Percentiles rank a stretch among this genome's conserved stretches.
phyloP scores from a whole-genome alignment of 2,329 filamentous ascomycete species.

The Neofusicoccum umdonicola region DNA sequence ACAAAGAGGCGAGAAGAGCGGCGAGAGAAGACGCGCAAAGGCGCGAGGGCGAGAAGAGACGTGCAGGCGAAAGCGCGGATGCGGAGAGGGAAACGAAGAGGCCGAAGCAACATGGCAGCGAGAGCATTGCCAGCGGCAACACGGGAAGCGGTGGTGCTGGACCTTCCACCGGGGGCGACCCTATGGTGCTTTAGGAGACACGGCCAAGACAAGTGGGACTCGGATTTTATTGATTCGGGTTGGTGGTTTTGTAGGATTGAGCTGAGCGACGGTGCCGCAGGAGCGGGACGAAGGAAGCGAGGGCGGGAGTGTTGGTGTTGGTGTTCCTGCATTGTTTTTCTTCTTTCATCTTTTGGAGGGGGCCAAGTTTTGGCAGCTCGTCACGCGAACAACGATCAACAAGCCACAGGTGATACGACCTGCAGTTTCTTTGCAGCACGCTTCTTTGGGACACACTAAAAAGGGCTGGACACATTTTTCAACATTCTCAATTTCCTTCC shows the following conservation, averaged over 20 bases:
- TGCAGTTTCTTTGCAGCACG: no score
- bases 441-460: no score
- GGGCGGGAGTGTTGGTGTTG: not conserved
- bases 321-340: not conserved
- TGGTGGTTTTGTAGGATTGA: not conserved
- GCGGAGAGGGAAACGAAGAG: slow-evolving; percentile 34
- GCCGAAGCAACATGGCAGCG: slow-evolving; percentile 19
- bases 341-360: not conserved
- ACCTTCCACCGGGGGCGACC: not conserved
- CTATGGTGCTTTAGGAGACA: not conserved
- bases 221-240: no score
- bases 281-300: not conserved
- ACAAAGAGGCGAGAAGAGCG: slow-evolving; percentile 52
- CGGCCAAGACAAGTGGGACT: no score
- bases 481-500: no score
- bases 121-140: slow-evolving; percentile 4
- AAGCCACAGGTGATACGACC: no score
- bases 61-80: slow-evolving; percentile 28
- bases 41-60: slow-evolving; percentile 29
- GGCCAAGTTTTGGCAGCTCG: not conserved
- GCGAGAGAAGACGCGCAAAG: slow-evolving; percentile 24
- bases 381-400: no score
- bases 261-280: not conserved
- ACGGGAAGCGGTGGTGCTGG: not conserved
- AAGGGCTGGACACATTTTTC: no score